These are phyloP conservation scores for Kwoniella europaea DNA, from an alignment of 768 basidiomycete genomes.

Conservation along the genomic window DNA sequence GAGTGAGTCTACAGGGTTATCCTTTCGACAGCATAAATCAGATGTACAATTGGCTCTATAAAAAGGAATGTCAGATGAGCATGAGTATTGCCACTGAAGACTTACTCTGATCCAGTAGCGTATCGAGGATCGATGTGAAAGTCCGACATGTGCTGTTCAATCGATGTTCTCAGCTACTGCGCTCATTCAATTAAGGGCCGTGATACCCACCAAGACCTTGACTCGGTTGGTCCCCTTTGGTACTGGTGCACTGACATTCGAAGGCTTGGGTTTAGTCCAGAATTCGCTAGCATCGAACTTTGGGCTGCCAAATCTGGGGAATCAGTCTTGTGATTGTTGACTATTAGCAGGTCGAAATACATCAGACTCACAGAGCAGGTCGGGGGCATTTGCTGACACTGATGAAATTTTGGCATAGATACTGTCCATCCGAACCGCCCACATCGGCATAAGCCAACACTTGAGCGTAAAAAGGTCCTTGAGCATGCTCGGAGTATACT, in stretches of 20 bases:
- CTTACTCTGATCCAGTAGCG: conserved; percentile 67
- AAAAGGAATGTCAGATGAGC: background rate
- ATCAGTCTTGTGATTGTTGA: conserved; percentile 61
- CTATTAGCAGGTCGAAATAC: background rate
- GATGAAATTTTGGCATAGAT: conserved; percentile 66
- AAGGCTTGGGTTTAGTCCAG: conserved; percentile 78
- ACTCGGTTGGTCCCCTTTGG: conserved; percentile 65
- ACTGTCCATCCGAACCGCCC: conserved; percentile 73
- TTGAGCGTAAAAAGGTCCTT: conserved; percentile 72
- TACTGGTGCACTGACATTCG: conserved; percentile 64
- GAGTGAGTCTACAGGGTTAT: conserved; percentile 57
- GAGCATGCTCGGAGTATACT: conserved; percentile 49
- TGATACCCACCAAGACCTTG: conserved; percentile 63
- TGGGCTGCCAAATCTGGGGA: conserved; percentile 62
- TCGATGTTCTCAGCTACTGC: background rate
- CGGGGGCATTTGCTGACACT: conserved; percentile 25
- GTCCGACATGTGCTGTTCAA: conserved; percentile 69
- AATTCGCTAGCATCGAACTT: conserved; percentile 70
- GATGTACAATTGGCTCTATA: conserved; percentile 68
- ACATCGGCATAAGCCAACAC: conserved; percentile 73
- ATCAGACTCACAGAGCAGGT: conserved; percentile 26
- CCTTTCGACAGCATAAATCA: conserved; percentile 70
- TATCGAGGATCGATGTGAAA: conserved; percentile 77
- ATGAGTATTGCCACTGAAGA: background rate
- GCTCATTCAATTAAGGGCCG: background rate